Base-by-base conservation (phyloP, 768 basidiomycete species). In the Podaxis mareebaensis region DNA sequence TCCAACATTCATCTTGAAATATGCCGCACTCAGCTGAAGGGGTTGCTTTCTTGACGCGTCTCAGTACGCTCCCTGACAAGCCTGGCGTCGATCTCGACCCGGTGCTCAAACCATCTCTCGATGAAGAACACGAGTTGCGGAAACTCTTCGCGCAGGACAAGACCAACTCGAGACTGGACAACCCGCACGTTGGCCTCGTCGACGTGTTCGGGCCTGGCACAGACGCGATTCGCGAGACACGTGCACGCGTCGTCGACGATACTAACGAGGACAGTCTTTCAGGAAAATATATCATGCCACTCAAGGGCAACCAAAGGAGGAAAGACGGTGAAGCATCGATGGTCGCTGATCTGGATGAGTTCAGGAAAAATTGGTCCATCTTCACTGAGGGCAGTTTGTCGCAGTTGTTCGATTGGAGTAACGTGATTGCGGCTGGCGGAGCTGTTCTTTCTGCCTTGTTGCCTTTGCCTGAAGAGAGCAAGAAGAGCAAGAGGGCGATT, bases 341-440 rank as follows among this genome's bases (percentile, higher is more conserved):
- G 75, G 83, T 83, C 10, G 66, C 74, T 1, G 74, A 74, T 65
- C 69, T 86, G 12, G 86, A 86, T 20, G 82, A 84, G 55, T 89
- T 87, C 77, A 82, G 81, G 74, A 82, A 80, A 74, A 86, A 86
- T 67, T 89, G 86, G 86, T 61, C 79, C 11, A 76, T 88, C 44
- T 89, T 89, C 71, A 83, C 81, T 12, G 86, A 89, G 67, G 83
- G 83, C 2, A 84, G 85, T 3, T 75, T 89, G 11, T 84, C 83
- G 7, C 85, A 87, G 67, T 74, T 88, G 17, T 26, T 76, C 42
- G 81, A 87, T 66, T 88, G 86, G 86, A 85, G 78, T 73, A 87
- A 88, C 66, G 83, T 88, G 63, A 76, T 88, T 17, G 86, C 81
- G 38, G 85, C 85, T 49, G 86, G 87, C 17, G 86, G 87, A 12